Conservation (phyloP, 352 stramenopile genomes). For the Peronospora farinosa region DNA sequence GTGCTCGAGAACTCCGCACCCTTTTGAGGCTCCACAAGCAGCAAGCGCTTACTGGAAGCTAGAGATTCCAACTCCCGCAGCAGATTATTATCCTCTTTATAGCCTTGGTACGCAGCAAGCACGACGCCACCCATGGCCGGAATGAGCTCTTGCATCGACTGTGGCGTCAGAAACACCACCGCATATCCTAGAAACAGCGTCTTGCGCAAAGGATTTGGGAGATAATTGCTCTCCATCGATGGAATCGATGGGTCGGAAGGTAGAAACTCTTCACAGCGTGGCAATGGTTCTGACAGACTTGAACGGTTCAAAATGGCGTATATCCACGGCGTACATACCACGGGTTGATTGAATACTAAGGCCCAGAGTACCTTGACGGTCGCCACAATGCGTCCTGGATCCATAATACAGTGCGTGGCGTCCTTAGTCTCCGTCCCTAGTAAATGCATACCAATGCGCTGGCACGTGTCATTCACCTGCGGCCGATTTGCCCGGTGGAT, state of each 20-base stretch:
- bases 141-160: slow-evolving; percentile 77
- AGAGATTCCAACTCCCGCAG: slow-evolving; percentile 52
- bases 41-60: slow-evolving; percentile 37
- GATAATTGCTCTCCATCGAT: slow-evolving; percentile 53
- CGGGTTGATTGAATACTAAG: slow-evolving; percentile 76
- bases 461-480: slow-evolving; percentile 68
- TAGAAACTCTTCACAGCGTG: slow-evolving; percentile 69
- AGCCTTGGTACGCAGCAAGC: slow-evolving; percentile 48
- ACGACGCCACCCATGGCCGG: slow-evolving; percentile 66
- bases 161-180: slow-evolving; percentile 64
- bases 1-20: slow-evolving; percentile 50
- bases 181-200: slow-evolving; percentile 64
- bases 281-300: slow-evolving; percentile 65
- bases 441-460: slow-evolving; percentile 78
- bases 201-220: slow-evolving; percentile 72
- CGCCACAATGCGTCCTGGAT: slow-evolving; percentile 68
- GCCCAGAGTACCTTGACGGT: slow-evolving; percentile 85
- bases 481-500: slow-evolving; percentile 52
- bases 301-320: slow-evolving; percentile 69
- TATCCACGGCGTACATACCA: slow-evolving; percentile 78
- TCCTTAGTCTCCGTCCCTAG: slow-evolving; percentile 46
- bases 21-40: slow-evolving; percentile 58
- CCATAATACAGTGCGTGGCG: slow-evolving; percentile 83
- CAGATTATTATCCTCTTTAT: slow-evolving; percentile 49
- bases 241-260: slow-evolving; percentile 53